Conservation (phyloP, 2,329 filamentous ascomycete species). For the Monosporascus sp. region DNA sequence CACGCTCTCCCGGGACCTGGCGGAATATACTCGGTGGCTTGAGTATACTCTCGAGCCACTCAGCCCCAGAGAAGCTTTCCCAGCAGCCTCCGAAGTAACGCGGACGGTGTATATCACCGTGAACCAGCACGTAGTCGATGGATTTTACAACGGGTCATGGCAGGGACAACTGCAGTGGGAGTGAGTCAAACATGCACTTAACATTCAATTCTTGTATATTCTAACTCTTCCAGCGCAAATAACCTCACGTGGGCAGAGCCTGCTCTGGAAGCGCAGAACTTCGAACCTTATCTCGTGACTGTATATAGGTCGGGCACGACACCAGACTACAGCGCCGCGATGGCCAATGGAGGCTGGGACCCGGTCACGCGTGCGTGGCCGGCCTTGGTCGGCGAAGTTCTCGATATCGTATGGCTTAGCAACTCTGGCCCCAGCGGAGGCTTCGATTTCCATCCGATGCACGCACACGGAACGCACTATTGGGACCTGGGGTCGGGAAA, state of each 20-base stretch:
- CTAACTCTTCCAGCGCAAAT: constrained; percentile 27
- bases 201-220: neutral
- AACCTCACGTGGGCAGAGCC: constrained; percentile 39
- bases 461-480: constrained; percentile 48
- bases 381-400: constrained; percentile 48
- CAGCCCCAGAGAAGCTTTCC: constrained; percentile 25
- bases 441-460: constrained; percentile 47
- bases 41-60: constrained; percentile 41
- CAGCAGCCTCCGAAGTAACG: constrained; percentile 40
- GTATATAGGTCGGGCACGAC: constrained; percentile 45
- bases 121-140: constrained; percentile 32
- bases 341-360: constrained; percentile 50
- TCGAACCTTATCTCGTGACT: constrained; percentile 43
- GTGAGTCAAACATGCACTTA: constrained; percentile 13
- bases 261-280: constrained; percentile 15
- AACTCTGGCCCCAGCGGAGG: constrained; percentile 30
- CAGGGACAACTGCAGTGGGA: constrained; percentile 30
- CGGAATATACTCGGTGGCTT: constrained; percentile 31
- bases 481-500: constrained; percentile 49
- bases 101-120: constrained; percentile 43
- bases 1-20: constrained; percentile 18
- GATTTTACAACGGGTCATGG: constrained; percentile 5
- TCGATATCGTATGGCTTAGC: constrained; percentile 47
- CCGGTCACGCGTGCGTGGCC: constrained; percentile 44
- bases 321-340: constrained; percentile 46